These are phyloP conservation scores for Rhazya stricta DNA, from an alignment of 257 asterid genomes.

Conservation along the genomic window DNA sequence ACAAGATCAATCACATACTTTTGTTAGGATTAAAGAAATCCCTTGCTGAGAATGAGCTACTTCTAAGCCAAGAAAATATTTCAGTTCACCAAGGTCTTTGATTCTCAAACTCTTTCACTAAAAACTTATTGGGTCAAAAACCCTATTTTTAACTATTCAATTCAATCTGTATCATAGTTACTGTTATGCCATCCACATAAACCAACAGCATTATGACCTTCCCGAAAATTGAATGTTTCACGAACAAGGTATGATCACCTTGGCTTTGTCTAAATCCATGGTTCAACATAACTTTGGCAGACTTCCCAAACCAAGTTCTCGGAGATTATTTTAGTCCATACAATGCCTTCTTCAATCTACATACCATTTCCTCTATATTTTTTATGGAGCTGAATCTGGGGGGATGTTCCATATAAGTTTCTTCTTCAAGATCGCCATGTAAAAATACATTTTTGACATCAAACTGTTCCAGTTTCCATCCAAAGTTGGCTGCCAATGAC, in stretches of 20 bases:
- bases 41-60: constrained; percentile 1
- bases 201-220: not conserved
- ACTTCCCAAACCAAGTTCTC: not conserved
- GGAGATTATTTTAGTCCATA: not conserved
- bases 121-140: too few species aligned
- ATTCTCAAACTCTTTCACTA: not conserved
- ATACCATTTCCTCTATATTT: too few species aligned
- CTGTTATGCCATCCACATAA: not conserved
- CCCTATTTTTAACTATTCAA: not conserved
- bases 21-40: not conserved
- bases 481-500: not conserved
- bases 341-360: not conserved
- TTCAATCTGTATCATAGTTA: not conserved
- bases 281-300: not conserved
- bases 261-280: not conserved
- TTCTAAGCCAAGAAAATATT: not conserved
- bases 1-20: not conserved
- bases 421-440: not conserved
- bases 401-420: constrained; percentile 2
- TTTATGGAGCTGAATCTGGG: too few species aligned
- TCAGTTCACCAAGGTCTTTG: not conserved
- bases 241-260: not conserved
- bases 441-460: not conserved
- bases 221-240: not conserved
- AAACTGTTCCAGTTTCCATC: not conserved